These are phyloP conservation scores for Candida gigantensis DNA, from an alignment of 1,139 yeast genomes.

Conservation along the genomic window DNA sequence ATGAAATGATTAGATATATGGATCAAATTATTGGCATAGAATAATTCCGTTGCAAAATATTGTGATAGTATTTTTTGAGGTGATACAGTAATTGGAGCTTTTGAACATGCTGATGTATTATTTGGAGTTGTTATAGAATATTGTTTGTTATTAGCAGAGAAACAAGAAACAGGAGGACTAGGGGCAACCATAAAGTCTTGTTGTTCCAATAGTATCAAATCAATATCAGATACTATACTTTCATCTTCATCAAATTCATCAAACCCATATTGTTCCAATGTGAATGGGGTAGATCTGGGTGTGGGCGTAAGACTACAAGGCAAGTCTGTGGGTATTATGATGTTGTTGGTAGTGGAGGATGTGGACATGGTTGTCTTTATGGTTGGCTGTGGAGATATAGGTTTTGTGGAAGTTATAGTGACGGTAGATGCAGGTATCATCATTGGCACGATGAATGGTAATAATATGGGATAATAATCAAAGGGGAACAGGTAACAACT, in stretches of 20 bases:
- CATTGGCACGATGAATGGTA: no score
- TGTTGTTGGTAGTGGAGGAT: slow-evolving; percentile 1
- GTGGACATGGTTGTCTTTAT: slow-evolving; percentile 6
- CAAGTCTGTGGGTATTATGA: no score
- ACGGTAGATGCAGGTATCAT: background rate
- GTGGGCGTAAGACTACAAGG: slow-evolving; percentile 5
- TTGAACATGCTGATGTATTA: no score
- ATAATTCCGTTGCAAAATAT: slow-evolving; percentile 20
- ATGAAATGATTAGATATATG: slow-evolving; percentile 16
- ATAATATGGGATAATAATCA: no score
- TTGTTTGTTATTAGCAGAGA: background rate
- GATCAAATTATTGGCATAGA: slow-evolving; percentile 20
- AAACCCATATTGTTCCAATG: slow-evolving; percentile 5
- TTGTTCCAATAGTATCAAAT: slow-evolving; percentile 6
- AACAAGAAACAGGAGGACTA: slow-evolving; percentile 1
- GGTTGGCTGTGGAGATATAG: slow-evolving; percentile 15
- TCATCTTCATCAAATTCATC: slow-evolving; percentile 14
- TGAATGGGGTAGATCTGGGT: slow-evolving; percentile 12
- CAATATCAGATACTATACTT: slow-evolving; percentile 13
- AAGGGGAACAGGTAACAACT: no score
- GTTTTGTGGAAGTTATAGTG: slow-evolving; percentile 2
- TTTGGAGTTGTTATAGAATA: background rate
- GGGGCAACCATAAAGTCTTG: slow-evolving; percentile 1
- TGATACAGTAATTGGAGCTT: slow-evolving; percentile 9
- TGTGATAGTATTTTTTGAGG: slow-evolving; percentile 7